Conservation (phyloP, 2,329 filamentous ascomycete genomes). For the Diaporthe destruens region DNA sequence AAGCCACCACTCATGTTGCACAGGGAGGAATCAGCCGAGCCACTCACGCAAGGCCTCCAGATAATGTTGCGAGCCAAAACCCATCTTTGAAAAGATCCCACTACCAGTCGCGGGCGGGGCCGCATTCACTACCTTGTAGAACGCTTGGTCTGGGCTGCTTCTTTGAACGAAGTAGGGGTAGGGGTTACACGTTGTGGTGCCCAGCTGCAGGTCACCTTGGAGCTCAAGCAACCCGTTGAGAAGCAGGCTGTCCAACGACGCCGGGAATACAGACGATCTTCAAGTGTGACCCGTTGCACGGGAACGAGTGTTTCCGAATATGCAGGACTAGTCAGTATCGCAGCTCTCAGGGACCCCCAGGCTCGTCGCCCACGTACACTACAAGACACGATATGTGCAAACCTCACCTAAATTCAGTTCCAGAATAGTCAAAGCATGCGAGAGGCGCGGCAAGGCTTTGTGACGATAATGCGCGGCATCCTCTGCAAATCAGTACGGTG, state of each 20-base stretch:
- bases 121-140: conserved; percentile 5
- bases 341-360: conserved; percentile 20
- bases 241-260: conserved; percentile 10
- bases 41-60: conserved; percentile 8
- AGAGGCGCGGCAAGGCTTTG: neutral
- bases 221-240: conserved; percentile 12
- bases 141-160: conserved; percentile 16
- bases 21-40: conserved; percentile 38
- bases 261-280: conserved; percentile 29
- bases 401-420: conserved; percentile 21
- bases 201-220: neutral
- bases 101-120: neutral
- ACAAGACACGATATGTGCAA: conserved; percentile 6
- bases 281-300: conserved; percentile 30
- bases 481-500: conserved; percentile 13
- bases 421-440: conserved; percentile 21
- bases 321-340: conserved; percentile 15
- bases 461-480: conserved; percentile 8
- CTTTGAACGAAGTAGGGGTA: neutral
- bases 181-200: neutral
- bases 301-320: conserved; percentile 31
- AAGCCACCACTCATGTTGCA: conserved; percentile 37
- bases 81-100: neutral
- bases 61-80: neutral
- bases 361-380: conserved; percentile 1